Evolutionary conservation across 768 basidiomycete species (phyloP).

Genomic region (Lepiota brunneoincarnata): DNA sequence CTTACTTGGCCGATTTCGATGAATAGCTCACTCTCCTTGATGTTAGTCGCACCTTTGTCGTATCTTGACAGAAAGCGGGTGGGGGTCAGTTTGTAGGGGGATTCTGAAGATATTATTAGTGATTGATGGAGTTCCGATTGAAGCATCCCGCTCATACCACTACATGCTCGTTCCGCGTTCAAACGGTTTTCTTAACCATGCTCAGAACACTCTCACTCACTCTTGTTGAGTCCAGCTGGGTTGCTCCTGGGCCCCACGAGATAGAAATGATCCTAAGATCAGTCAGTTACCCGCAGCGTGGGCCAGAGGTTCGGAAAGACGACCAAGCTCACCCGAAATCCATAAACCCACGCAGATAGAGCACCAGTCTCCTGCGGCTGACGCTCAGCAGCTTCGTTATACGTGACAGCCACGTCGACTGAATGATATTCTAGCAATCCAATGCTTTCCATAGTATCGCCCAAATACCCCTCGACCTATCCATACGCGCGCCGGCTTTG

Average conservation of each 20-base stretch:
- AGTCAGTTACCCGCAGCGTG: neutral
- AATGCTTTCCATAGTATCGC: too few species aligned
- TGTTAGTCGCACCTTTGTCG: conserved; percentile 58
- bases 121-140: too few species aligned
- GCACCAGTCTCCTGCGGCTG: conserved; percentile 26
- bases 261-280: conserved; percentile 44
- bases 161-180: conserved; percentile 38
- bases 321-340: conserved; percentile 38
- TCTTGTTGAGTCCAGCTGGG: conserved; percentile 35
- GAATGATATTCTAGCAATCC: too few species aligned
- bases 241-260: conserved; percentile 47
- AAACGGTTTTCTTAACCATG: conserved; percentile 48
- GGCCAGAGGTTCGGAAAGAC: neutral
- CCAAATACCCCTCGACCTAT: too few species aligned
- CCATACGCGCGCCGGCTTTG: too few species aligned
- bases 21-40: conserved; percentile 52
- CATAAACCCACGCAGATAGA: conserved; percentile 35
- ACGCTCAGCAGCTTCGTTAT: too few species aligned
- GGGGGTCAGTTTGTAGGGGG: conserved; percentile 18
- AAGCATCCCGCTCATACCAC: conserved; percentile 27
- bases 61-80: conserved; percentile 52
- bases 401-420: too few species aligned
- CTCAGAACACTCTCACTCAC: conserved; percentile 31
- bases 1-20: conserved; percentile 34
- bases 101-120: conserved; percentile 21